These are phyloP conservation scores for Panicum hallii DNA, from an alignment of 202 grass and related monocot species.

Conservation along the genomic window DNA sequence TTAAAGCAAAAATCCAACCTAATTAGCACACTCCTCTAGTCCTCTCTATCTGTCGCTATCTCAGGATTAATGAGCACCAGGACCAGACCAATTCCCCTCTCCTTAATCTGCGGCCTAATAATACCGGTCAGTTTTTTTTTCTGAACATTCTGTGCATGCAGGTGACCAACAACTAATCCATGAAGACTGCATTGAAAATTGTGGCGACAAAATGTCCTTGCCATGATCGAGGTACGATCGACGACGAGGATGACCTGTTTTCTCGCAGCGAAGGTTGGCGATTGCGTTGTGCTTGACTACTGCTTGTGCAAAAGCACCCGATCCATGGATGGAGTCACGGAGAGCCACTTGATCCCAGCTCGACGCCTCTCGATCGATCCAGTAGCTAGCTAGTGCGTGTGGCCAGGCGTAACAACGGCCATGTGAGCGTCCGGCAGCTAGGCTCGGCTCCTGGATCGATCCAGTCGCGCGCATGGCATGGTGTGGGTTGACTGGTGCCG, in stretches of 20 bases:
- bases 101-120: background rate
- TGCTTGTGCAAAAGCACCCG: background rate
- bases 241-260: background rate
- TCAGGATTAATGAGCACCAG: background rate
- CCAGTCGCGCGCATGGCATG: too few relatives aligned
- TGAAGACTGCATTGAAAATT: background rate
- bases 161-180: conserved; percentile 17
- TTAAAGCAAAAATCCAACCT: background rate
- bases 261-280: background rate
- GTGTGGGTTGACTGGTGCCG: too few relatives aligned
- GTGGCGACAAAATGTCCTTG: conserved; percentile 11
- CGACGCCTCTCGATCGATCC: too few relatives aligned
- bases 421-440: too few relatives aligned
- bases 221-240: background rate
- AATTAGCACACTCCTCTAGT: background rate
- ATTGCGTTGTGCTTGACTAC: background rate
- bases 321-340: too few relatives aligned
- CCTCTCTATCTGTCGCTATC: too few relatives aligned
- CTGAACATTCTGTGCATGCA: background rate
- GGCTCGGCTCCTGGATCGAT: too few relatives aligned
- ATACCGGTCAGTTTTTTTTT: background rate
- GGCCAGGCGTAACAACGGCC: too few relatives aligned
- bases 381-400: too few relatives aligned
- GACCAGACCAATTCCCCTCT: conserved; percentile 12
- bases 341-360: too few relatives aligned